Conservation (phyloP, 2,329 filamentous ascomycete genomes). For the Claviceps sp. region DNA sequence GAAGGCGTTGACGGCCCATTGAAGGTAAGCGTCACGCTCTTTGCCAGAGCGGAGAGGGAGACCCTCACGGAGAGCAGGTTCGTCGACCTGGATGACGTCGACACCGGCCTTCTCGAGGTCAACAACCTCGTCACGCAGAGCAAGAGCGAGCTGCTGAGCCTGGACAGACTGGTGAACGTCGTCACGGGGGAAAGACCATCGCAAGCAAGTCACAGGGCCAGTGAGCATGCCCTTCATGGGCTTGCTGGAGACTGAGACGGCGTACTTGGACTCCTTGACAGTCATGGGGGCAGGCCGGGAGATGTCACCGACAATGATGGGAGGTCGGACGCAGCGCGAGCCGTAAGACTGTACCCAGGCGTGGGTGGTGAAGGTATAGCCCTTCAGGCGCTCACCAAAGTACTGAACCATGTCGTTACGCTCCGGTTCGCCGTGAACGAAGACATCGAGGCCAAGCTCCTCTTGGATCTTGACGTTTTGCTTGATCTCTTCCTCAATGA, state of each 20-base stretch:
- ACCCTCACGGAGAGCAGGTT: slow-evolving; percentile 98
- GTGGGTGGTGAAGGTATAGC: slow-evolving; percentile 97
- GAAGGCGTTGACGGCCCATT: slow-evolving; percentile 98
- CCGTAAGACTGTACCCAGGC: slow-evolving; percentile 98
- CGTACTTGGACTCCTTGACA: slow-evolving; percentile 99
- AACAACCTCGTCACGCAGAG: slow-evolving; percentile 94
- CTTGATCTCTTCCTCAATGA: slow-evolving; percentile 98
- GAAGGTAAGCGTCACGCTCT: slow-evolving; percentile 93
- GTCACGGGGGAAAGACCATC: slow-evolving; percentile 99
- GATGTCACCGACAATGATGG: slow-evolving; percentile 97
- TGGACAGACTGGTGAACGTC: slow-evolving; percentile 98
- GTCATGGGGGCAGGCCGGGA: slow-evolving; percentile 96
- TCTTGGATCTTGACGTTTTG: slow-evolving; percentile 94
- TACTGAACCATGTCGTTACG: slow-evolving; percentile 99
- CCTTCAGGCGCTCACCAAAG: slow-evolving; percentile 94
- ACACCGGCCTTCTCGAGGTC: slow-evolving; percentile 96
- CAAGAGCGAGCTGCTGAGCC: slow-evolving; percentile 95
- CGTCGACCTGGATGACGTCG: slow-evolving; percentile 97
- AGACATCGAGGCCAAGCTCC: slow-evolving; percentile 92
- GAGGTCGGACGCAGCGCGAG: slow-evolving; percentile 93
- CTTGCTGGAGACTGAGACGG: slow-evolving; percentile 89
- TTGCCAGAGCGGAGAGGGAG: slow-evolving; percentile 86
- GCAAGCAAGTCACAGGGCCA: slow-evolving; percentile 93
- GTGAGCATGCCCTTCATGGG: slow-evolving; percentile 99
- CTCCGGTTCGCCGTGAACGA: slow-evolving; percentile 97